Evolutionary conservation across 192 early-diverging fungal genomes (phyloP), one percentile per base, ranked within the genome.

Genomic region (Backusella tarrabulga): DNA sequence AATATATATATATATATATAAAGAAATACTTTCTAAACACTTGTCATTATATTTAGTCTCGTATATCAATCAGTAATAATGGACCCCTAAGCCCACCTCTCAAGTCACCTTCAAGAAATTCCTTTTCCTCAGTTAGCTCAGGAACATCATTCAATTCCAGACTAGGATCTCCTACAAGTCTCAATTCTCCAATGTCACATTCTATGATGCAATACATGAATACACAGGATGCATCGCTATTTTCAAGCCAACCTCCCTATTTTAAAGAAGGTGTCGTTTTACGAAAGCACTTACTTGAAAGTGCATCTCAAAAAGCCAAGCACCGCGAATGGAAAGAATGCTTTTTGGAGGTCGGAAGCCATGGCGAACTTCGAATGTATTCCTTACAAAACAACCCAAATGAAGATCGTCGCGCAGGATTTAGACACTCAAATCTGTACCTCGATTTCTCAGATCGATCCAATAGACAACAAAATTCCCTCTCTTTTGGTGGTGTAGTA

Each of bases 251-350:
- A 19, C 23, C 73, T 56, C 77, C 86, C 74, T 83, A 80, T 71
- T 75, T 80, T 6, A 89, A 89, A 63, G 92, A 94, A 73, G 92
- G 93, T 29, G 82, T 94, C 19, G 86, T 98, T 41, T 90, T 93
- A 79, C 85, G 95, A 67, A 98, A 98, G 81, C 94, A 96, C 78
- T 80, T 93, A 73, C 88, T 91, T 80, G 93, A 95, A 78, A 83
- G 86, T 11, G 84, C 86, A 0, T 90, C 90, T 67, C 88, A 92
- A 56, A 93, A 92, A 84, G 93, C 95, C 8, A 91, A 91, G 38
- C 86, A 95, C 76, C 90, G 95, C 5, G 87, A 87, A 29, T 97
- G 97, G 97, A 87, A 86, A 71, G 94, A 96, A 21, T 89, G 92
- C 67, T 91, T 93, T 42, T 89, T 93, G 32, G 87, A 95, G 1